phyloP scores from a whole-genome alignment of 2,329 filamentous ascomycete genomes.

The Mollisia scopiformis region DNA sequence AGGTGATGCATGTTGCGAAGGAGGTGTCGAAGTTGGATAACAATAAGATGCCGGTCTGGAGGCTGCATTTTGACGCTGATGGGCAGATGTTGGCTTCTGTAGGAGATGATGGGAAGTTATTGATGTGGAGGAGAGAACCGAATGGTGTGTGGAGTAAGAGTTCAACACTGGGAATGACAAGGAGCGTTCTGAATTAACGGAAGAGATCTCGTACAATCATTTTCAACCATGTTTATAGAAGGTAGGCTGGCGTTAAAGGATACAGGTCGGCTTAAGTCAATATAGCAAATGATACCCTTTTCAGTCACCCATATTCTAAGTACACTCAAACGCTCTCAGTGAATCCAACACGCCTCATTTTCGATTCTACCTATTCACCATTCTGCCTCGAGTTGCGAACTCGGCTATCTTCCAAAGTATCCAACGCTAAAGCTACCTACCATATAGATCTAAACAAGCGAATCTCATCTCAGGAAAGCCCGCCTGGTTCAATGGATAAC shows the following conservation, averaged over 20 bases:
- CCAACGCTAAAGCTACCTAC: too few relatives aligned
- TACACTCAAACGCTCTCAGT: too few relatives aligned
- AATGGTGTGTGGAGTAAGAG: slow-evolving; percentile 35
- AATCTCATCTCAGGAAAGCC: too few relatives aligned
- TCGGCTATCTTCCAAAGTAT: too few relatives aligned
- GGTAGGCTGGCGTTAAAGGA: not conserved
- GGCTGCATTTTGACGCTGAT: slow-evolving; percentile 70
- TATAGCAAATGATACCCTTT: slow-evolving; percentile 11
- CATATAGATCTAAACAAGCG: too few relatives aligned
- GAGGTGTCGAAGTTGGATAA: slow-evolving; percentile 69
- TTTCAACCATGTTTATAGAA: too few relatives aligned
- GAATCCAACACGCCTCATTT: too few relatives aligned
- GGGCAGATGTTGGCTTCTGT: slow-evolving; percentile 76
- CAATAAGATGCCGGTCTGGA: slow-evolving; percentile 74
- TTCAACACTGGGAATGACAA: slow-evolving; percentile 35
- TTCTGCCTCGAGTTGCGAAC: too few relatives aligned
- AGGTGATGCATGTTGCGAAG: slow-evolving; percentile 64
- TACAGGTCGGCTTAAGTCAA: not conserved
- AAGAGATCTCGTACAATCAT: too few relatives aligned
- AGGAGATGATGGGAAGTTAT: slow-evolving; percentile 72
- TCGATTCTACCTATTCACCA: too few relatives aligned
- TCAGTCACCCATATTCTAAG: too few relatives aligned
- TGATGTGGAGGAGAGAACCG: slow-evolving; percentile 59
- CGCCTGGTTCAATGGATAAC: too few relatives aligned
- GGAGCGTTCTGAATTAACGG: slow-evolving; percentile 1